Evolutionary conservation across 352 stramenopile genomes (phyloP), one percentile per base, ranked within the genome.

Genomic region (Phytophthora brassicae): DNA sequence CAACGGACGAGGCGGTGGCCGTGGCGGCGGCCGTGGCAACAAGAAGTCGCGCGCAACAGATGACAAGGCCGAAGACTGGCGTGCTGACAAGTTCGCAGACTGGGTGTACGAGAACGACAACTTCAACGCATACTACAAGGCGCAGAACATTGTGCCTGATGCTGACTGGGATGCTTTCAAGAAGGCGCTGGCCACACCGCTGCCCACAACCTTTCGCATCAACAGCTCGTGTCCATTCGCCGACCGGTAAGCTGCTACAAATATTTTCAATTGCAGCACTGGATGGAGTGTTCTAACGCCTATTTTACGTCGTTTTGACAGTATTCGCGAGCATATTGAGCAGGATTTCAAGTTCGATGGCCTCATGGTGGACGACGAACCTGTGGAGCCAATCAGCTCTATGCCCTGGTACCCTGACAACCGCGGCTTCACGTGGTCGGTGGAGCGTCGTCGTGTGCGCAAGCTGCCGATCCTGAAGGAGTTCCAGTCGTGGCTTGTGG

Each of bases 401-500:
- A 94, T 98, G 74, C 74, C 80, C 17, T 98, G 92, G 90, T 97
- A 97, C 63, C 88, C 89, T 8, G 75, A 96, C 53, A 70, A 88
- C 38, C 82, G 90, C 39, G 91, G 89, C 22, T 98, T 96, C 64
- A 88, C 94, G 60, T 94, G 95, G 81, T 92, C 79, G 13, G 77
- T 96, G 24, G 86, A 96, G 67, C 84, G 85, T 20, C 84, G 86
- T 66, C 88, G 90, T 60, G 88, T 99, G 35, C 90, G 94, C 59
- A 97, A 98, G 68, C 85, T 98, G 46, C 77, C 87, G 57, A 85
- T 90, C 23, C 74, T 99, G 2, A 83, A 93, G 56, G 79, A 95
- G 48, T 97, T 99, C 55, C 95, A 99, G 72, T 86, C 97, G 42
- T 99, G 95, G 92, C 86, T 99, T 19, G 95, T 98, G 22, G 85